Conservation (phyloP, 106 monocot genomes). For the Allium fistulosum region DNA sequence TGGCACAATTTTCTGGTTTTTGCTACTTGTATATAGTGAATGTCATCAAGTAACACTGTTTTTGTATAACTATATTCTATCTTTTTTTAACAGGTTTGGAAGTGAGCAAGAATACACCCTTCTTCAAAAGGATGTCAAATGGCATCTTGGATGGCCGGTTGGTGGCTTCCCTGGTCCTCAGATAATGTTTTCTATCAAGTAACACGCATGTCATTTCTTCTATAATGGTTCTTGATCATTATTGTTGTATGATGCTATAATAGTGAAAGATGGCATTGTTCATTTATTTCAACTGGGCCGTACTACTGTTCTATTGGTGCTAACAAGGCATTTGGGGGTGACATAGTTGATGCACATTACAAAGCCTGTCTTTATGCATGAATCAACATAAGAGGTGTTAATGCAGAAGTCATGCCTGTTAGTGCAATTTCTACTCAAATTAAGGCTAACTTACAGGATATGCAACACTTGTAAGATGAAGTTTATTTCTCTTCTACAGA, state of each 20-base stretch:
- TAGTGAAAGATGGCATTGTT: no score
- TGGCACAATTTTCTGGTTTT: no score
- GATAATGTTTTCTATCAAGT: conserved; percentile 11
- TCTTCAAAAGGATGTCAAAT: conserved; percentile 64
- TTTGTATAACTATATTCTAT: neutral
- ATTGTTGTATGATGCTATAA: neutral
- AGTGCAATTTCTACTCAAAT: no score
- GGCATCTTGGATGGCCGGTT: conserved; percentile 78
- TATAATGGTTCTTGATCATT: neutral
- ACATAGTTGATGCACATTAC: conserved; percentile 81
- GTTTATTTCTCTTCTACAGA: no score
- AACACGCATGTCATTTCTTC: neutral
- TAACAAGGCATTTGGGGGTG: conserved; percentile 70
- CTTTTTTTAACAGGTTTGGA: conserved; percentile 36
- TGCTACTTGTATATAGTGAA: no score
- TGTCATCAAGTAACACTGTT: neutral
- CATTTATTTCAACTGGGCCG: conserved; percentile 34
- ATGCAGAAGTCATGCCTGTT: conserved; percentile 61
- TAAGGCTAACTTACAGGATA: no score
- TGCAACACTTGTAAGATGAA: no score
- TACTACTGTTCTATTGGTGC: conserved; percentile 70
- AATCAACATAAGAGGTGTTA: conserved; percentile 80
- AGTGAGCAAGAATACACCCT: conserved; percentile 77
- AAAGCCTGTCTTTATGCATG: conserved; percentile 79
- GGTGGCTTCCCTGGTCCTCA: conserved; percentile 75